These are phyloP conservation scores for Tephrocybe rancida DNA, from an alignment of 768 basidiomycete genomes.

Conservation along the genomic window DNA sequence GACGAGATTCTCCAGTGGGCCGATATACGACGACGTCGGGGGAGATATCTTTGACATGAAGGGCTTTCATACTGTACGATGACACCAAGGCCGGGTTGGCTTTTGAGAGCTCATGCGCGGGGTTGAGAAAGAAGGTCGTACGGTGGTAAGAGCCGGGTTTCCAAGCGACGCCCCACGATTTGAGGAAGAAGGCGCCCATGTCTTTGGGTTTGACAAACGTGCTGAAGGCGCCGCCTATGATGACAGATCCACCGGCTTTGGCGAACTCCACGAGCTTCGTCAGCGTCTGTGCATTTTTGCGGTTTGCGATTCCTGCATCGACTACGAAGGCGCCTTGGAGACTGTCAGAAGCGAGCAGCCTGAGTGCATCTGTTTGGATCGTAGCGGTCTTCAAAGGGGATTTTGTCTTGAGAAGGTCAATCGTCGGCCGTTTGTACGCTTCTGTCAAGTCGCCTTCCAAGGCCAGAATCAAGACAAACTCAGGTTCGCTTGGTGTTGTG, in stretches of 20 bases:
- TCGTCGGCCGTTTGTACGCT: constrained; percentile 24
- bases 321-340: constrained; percentile 35
- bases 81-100: constrained; percentile 27
- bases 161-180: constrained; percentile 37
- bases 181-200: constrained; percentile 30
- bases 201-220: constrained; percentile 22
- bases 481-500: neutral
- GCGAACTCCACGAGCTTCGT: constrained; percentile 37
- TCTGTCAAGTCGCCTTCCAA: constrained; percentile 27
- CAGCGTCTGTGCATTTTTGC: constrained; percentile 22
- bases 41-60: constrained; percentile 33
- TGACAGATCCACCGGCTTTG: constrained; percentile 38
- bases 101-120: constrained; percentile 27
- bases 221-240: constrained; percentile 38
- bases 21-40: constrained; percentile 34
- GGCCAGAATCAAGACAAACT: constrained; percentile 32
- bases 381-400: constrained; percentile 21
- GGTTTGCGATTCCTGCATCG: constrained; percentile 34
- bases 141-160: constrained; percentile 40
- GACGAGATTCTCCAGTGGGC: constrained; percentile 22
- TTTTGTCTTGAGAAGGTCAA: constrained; percentile 27
- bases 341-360: constrained; percentile 26
- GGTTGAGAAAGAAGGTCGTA: constrained; percentile 36
- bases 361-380: constrained; percentile 20
- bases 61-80: constrained; percentile 45